These are phyloP conservation scores for Aspergillus cejpii DNA, from an alignment of 2,329 filamentous ascomycete species.

Conservation along the genomic window DNA sequence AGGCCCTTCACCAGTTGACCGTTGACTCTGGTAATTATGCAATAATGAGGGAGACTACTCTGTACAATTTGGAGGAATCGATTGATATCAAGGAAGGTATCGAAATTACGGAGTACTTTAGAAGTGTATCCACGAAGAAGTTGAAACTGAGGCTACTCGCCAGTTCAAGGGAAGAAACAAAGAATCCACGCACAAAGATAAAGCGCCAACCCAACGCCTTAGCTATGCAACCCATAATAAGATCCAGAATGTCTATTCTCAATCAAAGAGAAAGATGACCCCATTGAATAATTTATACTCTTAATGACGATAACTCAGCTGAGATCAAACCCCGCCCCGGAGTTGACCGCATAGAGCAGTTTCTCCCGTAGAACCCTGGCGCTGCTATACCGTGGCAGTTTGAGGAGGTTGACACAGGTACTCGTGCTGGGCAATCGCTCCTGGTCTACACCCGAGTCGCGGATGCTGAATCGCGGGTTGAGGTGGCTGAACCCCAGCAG, in stretches of 20 bases:
- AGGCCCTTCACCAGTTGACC: slow-evolving; percentile 10
- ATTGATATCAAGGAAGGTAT: too few species aligned
- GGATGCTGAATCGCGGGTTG: slow-evolving; percentile 78
- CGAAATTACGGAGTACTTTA: too few species aligned
- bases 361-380: slow-evolving; percentile 65
- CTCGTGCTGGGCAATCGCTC: slow-evolving; percentile 81
- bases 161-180: neutral
- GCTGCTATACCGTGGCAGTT: slow-evolving; percentile 73
- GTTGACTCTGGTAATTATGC: too few species aligned
- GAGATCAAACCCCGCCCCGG: slow-evolving; percentile 87
- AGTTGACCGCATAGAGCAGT: slow-evolving; percentile 80
- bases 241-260: neutral
- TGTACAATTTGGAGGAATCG: too few species aligned
- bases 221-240: slow-evolving; percentile 27
- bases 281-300: too few species aligned
- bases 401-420: slow-evolving; percentile 91
- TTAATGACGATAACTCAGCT: too few species aligned
- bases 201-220: slow-evolving; percentile 18
- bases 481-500: slow-evolving; percentile 82
- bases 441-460: slow-evolving; percentile 72
- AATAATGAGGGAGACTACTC: too few species aligned
- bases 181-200: slow-evolving; percentile 1
- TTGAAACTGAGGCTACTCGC: neutral
- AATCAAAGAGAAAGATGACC: too few species aligned
- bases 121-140: neutral